Evolutionary conservation across 1,139 yeast species (phyloP), one percentile per base, ranked within the genome.

Genomic region (Geotrichum aggregatum): DNA sequence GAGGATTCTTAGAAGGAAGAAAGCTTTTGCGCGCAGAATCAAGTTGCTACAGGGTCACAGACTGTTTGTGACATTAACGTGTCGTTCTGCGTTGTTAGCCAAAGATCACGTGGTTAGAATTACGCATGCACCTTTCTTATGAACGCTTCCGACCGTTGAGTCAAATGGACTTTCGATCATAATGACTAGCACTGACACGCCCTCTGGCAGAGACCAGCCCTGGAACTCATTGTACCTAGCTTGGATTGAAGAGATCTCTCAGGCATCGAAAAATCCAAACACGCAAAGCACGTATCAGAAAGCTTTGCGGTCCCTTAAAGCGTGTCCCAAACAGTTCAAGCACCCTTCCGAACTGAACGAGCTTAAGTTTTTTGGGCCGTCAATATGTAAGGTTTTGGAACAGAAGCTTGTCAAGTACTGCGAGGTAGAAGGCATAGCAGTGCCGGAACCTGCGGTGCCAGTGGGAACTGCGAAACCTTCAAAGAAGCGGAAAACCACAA

Each of bases 281-380:
- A 40, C 35, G 21, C 44, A 44, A 33, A 41, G 72, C 44, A 72
- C 77, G 1, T 79, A 78, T 58, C 70, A 70, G 53, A 68, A 73
- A 50, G 84, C 87, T 1, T 62, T 76, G 51, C 76, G 71, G 35
- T 72, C 76, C 33, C 62, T 84, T 39, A 66, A 70, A 40, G 66
- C 69, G 14, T 72, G 73, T 52, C 76, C 75, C 0, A 66, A 67
- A 3, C 68, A 72, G 21, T 75, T 83, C 16, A 54, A 60, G 6
- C 79, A 79, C 58, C 80, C 85, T 3, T 68, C 73, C 35, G 75
- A 83, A 39, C 70, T 85, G 48, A 66, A 68, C 18, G 72, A 71
- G 63, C 70, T 85, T 44, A 80, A 75, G 57, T 79, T 66, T 54
- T 72, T 85, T 30, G 94, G 94, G 0, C 82, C 77, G n/a, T 79